phyloP scores from a whole-genome alignment of 108 stramenopile genomes.

The Discostella stelligeroides region DNA sequence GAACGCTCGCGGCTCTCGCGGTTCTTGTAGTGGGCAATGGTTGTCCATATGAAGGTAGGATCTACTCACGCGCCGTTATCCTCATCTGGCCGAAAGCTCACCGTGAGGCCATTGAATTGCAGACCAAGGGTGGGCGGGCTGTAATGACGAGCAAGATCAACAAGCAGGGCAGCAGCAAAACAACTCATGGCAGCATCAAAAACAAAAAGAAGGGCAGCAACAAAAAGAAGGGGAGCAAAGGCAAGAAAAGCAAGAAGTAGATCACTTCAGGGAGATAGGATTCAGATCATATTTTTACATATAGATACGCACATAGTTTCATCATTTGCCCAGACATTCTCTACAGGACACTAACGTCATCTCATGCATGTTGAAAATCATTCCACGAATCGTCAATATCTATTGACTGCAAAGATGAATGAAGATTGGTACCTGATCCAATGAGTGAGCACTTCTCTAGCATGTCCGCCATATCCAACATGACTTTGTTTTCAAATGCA shows the following conservation, averaged over 20 bases:
- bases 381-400: constrained; percentile 16
- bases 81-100: constrained; percentile 27
- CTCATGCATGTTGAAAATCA: constrained; percentile 31
- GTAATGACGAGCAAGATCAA: no score
- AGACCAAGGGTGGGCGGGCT: constrained; percentile 6
- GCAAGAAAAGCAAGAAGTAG: no score
- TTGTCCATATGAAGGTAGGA: not conserved
- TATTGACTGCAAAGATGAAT: constrained; percentile 1
- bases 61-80: constrained; percentile 28
- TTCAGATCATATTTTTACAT: no score
- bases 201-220: no score
- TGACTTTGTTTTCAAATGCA: constrained; percentile 24
- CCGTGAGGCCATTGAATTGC: constrained; percentile 12
- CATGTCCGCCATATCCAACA: constrained; percentile 34
- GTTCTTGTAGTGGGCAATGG: constrained; percentile 9
- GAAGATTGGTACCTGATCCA: not conserved
- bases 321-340: no score
- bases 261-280: no score
- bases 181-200: no score
- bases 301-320: no score
- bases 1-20: no score
- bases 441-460: constrained; percentile 26
- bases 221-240: no score
- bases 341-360: no score
- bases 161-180: no score